Conservation (phyloP, 441 rosid species). For the Adansonia grandidieri region DNA sequence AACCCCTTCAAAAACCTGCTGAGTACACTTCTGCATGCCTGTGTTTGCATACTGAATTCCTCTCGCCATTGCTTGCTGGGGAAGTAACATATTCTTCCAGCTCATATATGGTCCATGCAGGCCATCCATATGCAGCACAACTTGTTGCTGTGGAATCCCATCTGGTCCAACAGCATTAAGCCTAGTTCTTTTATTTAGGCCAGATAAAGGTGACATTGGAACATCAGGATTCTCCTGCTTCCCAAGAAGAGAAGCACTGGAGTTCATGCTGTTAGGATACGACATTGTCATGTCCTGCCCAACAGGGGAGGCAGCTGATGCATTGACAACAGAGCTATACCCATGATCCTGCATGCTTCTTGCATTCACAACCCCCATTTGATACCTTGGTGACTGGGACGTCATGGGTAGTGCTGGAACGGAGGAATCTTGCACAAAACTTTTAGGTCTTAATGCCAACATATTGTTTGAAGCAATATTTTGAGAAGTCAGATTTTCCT, state of each 20-base stretch:
- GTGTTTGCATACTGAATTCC: constrained; percentile 65
- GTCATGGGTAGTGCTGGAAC: constrained; percentile 53
- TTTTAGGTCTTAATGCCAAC: constrained; percentile 56
- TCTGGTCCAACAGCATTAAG: constrained; percentile 54
- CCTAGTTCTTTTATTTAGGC: constrained; percentile 67
- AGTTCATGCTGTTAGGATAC: constrained; percentile 57
- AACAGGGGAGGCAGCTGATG: constrained; percentile 60
- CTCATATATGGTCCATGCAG: constrained; percentile 67
- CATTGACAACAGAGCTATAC: constrained; percentile 46
- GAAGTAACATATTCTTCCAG: constrained; percentile 66
- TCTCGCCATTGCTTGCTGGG: constrained; percentile 64
- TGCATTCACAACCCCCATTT: constrained; percentile 50
- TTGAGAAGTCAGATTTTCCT: constrained; percentile 59
- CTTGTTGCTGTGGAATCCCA: constrained; percentile 68
- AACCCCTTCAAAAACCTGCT: constrained; percentile 68
- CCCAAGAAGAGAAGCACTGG: constrained; percentile 55
- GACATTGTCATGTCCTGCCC: constrained; percentile 76
- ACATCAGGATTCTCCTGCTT: constrained; percentile 81
- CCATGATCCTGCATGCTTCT: constrained; percentile 72
- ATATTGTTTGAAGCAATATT: constrained; percentile 55
- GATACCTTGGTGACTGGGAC: constrained; percentile 66
- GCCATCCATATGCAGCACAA: constrained; percentile 60
- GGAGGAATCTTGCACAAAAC: constrained; percentile 56
- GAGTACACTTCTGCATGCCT: constrained; percentile 68
- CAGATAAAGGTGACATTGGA: constrained; percentile 66